Evolutionary conservation across 176 grass and related monocot genomes (phyloP), one percentile per base, ranked within the genome.

Genomic region (Carex kokanica): DNA sequence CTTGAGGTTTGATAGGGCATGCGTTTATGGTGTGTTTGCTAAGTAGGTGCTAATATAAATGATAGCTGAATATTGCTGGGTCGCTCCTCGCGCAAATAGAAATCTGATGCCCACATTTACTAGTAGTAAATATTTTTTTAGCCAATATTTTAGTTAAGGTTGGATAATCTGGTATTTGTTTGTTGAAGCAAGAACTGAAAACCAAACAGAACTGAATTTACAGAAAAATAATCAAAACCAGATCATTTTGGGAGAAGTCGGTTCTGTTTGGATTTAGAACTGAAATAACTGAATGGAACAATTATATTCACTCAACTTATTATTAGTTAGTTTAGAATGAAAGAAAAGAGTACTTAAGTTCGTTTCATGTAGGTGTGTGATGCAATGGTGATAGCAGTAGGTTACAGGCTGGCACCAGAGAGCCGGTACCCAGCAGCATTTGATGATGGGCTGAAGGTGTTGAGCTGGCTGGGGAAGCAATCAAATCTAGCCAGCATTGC

Each of bases 381-480:
- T 64, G 90, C 87, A 56, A 87, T 97, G 54, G 90, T 97, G 17
- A 52, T 97, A 5, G 91, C 94, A 0, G 94, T 94, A 6, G 94
- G 94, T 0, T 92, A 94, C 78, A 89, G 92, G 83, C 85, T 97
- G 2, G 90, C 92, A 56, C 94, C 94, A 0, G 94, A 97, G 88
- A 97, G 87, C 84, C 53, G 85, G 0, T 97, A 89, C 79, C 94
- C 94, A 9, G 92, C 92, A 1, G 94, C 94, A 8, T 97, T 97
- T 15, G 94, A 97, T 20, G 94, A 97, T 25, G 94, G 92, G 53
- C 74, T 94, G 34, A 91, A 91, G 85, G 94, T 97, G 54, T 89
- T 97, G 49, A 58, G 83, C 36, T 97, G 94, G 92, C 85, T 97
- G 64, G 94, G 83, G 78, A 97, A 94, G 87, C 94, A 97, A 78